Evolutionary conservation across 2,329 filamentous ascomycete species (phyloP), one percentile per base, ranked within the genome.

Genomic region (Akanthomyces dipterigenus): DNA sequence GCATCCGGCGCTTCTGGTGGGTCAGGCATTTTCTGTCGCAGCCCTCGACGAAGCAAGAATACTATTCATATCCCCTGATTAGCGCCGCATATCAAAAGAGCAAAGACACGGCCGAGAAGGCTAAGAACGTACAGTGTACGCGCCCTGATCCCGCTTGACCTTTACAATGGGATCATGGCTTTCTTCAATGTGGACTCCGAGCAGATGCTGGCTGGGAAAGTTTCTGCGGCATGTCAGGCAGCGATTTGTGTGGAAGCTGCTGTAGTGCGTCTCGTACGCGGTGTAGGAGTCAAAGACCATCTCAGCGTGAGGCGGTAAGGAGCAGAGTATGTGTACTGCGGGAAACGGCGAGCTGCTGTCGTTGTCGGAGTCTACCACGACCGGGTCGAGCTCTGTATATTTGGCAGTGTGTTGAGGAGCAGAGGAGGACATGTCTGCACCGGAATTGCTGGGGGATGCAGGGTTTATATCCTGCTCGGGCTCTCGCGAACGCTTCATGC

Each of bases 241-340:
- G 48, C 93, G 85, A 72, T 97, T 93, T 63, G 86, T 84, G 73
- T 98, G 95, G 24, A 82, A 79, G 70, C 90, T 87, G 66, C 80
- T 82, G 76, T 97, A 97, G 73, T 99, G 95, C 9, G 88, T 77
- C 71, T 97, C 92, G 74, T 96, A 97, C 18, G 92, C 90, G 62
- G 86, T 82, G 70, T 91, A 92, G 0, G 87, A 86, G 26, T 78
- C 71, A 73, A 99, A 98, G 5, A 80, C 78, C 60, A 95, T 79
- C 63, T 88, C 83, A 66, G 78, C 81, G 75, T 97, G 93, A 51
- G 91, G 90, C 58, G 93, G 91, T 24, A 98, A 80, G 22, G 84
- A 85, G 77, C 93, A 98, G 74, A 80, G 85, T 84, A 97, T 96
- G 62, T 67, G 69, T 63, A 82, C 76, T 63, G 77, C 14, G 4